phyloP scores from a whole-genome alignment of 352 stramenopile species.

The Phytopythium chamaehyphon region DNA sequence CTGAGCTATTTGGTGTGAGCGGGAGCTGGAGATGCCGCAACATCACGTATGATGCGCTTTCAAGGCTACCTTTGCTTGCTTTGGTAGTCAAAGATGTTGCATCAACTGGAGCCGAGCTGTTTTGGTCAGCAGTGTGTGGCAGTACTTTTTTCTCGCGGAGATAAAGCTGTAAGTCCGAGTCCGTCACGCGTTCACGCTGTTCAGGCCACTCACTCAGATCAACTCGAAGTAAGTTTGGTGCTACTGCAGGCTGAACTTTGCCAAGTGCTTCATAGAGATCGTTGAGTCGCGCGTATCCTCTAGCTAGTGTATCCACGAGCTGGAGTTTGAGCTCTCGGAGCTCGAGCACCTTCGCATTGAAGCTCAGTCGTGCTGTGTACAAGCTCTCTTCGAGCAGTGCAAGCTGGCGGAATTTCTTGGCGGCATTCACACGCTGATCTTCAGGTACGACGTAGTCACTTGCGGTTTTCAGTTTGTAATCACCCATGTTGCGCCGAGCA shows the following conservation, averaged over 20 bases:
- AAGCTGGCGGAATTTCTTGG: slow-evolving; percentile 88
- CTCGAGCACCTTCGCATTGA: slow-evolving; percentile 90
- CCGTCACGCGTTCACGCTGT: slow-evolving; percentile 78
- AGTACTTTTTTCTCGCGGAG: slow-evolving; percentile 47
- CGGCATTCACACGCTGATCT: slow-evolving; percentile 85
- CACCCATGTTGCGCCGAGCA: slow-evolving; percentile 86
- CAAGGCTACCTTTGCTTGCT: too few species aligned
- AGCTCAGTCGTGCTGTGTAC: slow-evolving; percentile 74
- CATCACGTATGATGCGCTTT: background rate
- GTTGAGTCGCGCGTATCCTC: slow-evolving; percentile 47
- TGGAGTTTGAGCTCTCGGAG: slow-evolving; percentile 87
- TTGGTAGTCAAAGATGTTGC: too few species aligned
- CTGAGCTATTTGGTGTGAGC: too few species aligned
- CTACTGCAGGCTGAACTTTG: background rate
- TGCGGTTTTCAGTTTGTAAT: slow-evolving; percentile 91
- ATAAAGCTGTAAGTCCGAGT: slow-evolving; percentile 74
- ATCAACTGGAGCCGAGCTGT: too few species aligned
- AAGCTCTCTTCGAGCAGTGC: slow-evolving; percentile 79
- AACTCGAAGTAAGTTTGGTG: slow-evolving; percentile 25
- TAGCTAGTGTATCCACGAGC: slow-evolving; percentile 66
- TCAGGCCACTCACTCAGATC: slow-evolving; percentile 87
- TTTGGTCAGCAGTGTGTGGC: slow-evolving; percentile 20
- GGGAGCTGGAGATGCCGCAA: slow-evolving; percentile 1
- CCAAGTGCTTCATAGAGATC: slow-evolving; percentile 44
- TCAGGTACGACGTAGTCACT: slow-evolving; percentile 87